A percentile compares a stretch with the other conserved stretches of the same genome.
phyloP scores from a whole-genome alignment of 2,329 filamentous ascomycete species.

The Epichloe bromicola region DNA sequence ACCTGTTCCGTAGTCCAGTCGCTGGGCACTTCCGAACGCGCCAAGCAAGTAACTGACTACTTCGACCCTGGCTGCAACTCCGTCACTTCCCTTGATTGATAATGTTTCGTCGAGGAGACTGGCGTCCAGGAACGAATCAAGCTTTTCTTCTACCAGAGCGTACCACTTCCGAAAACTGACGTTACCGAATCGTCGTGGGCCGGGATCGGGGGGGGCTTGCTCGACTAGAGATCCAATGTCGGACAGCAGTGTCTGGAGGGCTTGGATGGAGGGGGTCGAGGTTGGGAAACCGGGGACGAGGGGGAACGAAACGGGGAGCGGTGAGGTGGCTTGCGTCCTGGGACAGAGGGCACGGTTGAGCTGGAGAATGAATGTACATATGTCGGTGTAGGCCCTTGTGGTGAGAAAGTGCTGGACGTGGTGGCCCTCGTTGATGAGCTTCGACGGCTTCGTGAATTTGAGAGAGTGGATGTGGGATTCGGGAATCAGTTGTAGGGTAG shows the following conservation, averaged over 20 bases:
- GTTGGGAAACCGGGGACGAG: slow-evolving; percentile 26
- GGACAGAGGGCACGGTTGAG: slow-evolving; percentile 82
- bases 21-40: slow-evolving; percentile 74
- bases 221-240: slow-evolving; percentile 55
- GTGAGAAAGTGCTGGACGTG: slow-evolving; percentile 73
- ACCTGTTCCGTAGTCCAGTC: slow-evolving; percentile 90
- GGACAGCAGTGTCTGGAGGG: slow-evolving; percentile 53
- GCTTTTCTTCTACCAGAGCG: slow-evolving; percentile 48
- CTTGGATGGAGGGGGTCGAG: slow-evolving; percentile 41
- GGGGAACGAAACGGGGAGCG: slow-evolving; percentile 26
- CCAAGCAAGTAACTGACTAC: slow-evolving; percentile 70
- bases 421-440: slow-evolving; percentile 71
- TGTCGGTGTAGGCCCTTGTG: slow-evolving; percentile 73
- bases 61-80: slow-evolving; percentile 47
- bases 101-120: slow-evolving; percentile 18
- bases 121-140: slow-evolving; percentile 24
- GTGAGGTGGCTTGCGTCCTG: slow-evolving; percentile 29
- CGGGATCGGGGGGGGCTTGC: slow-evolving; percentile 68
- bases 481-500: slow-evolving; percentile 36
- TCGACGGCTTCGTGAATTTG: slow-evolving; percentile 55
- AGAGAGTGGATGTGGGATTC: slow-evolving; percentile 22
- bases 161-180: slow-evolving; percentile 81
- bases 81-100: slow-evolving; percentile 11
- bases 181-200: slow-evolving; percentile 85
- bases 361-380: slow-evolving; percentile 78